Conservation (phyloP, 768 basidiomycete species). For the Rhodotorula diobovata region DNA sequence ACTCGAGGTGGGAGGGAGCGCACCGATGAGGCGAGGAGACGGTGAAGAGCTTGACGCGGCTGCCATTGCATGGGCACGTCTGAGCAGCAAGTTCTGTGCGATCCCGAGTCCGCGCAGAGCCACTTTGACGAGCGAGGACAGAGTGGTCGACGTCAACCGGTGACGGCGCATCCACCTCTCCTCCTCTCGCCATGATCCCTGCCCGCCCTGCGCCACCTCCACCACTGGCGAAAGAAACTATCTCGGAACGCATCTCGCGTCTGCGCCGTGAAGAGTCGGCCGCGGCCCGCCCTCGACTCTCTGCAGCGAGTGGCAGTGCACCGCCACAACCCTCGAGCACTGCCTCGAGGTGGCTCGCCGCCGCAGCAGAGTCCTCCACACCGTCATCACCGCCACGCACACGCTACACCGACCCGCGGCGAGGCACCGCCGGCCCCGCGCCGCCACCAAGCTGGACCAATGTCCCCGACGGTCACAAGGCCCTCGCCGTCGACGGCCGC, state of each 20-base stretch:
- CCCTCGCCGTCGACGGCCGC: not conserved
- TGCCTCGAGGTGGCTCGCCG: constrained; percentile 4
- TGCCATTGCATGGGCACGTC: not conserved
- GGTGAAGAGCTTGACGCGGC: not conserved
- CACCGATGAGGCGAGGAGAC: not conserved
- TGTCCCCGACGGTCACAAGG: too few species aligned
- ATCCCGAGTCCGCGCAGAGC: too few species aligned
- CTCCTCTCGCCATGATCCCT: not conserved
- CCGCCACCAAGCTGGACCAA: constrained; percentile 16
- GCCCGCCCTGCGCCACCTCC: not conserved
- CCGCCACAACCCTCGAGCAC: not conserved
- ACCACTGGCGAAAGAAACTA: not conserved
- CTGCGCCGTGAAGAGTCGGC: constrained; percentile 8
- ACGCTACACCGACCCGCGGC: not conserved
- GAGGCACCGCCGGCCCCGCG: not conserved
- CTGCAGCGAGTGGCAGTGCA: too few species aligned
- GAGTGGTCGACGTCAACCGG: too few species aligned
- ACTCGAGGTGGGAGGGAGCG: not conserved
- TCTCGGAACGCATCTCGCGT: not conserved
- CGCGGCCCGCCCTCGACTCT: not conserved
- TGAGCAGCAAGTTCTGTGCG: not conserved
- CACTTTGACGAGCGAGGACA: too few species aligned
- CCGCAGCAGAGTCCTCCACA: not conserved
- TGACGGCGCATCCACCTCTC: too few species aligned
- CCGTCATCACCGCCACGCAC: not conserved